Conservation (phyloP, 2,329 filamentous ascomycete genomes). For the Pseudogymnoascus sp. region DNA sequence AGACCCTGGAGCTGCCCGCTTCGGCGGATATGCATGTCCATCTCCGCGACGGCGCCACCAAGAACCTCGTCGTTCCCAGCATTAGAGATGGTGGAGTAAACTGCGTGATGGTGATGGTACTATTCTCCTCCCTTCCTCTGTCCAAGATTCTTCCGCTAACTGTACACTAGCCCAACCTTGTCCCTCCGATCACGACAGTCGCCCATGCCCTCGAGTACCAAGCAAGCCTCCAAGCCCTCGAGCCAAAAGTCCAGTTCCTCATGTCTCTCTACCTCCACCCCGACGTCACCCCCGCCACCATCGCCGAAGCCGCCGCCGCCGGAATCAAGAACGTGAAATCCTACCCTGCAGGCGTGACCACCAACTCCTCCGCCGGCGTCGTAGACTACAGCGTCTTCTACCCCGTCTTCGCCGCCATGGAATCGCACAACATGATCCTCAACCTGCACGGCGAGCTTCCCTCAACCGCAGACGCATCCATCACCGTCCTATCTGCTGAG, state of each 20-base stretch:
- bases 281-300: constrained; percentile 21
- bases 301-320: constrained; percentile 21
- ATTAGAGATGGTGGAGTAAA: constrained; percentile 56
- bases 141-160: constrained; percentile 11
- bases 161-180: constrained; percentile 48
- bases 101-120: constrained; percentile 47
- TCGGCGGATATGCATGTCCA: constrained; percentile 61
- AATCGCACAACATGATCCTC: constrained; percentile 69
- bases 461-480: constrained; percentile 29
- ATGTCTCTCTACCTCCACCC: constrained; percentile 50
- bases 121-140: constrained; percentile 10
- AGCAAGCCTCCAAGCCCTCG: constrained; percentile 48
- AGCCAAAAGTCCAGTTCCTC: constrained; percentile 56
- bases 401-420: constrained; percentile 82
- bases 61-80: constrained; percentile 46
- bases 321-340: constrained; percentile 24
- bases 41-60: constrained; percentile 57
- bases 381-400: constrained; percentile 62
- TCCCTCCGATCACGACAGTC: constrained; percentile 54
- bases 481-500: constrained; percentile 60
- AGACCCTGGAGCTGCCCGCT: constrained; percentile 46
- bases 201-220: constrained; percentile 58
- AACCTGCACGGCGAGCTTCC: constrained; percentile 91
- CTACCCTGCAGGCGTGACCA: constrained; percentile 48
- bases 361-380: constrained; percentile 61